Percentiles rank a stretch among this genome's conserved stretches.
Conservation (phyloP, 805 yeast genomes). For the Ogataea paradorogensis region DNA sequence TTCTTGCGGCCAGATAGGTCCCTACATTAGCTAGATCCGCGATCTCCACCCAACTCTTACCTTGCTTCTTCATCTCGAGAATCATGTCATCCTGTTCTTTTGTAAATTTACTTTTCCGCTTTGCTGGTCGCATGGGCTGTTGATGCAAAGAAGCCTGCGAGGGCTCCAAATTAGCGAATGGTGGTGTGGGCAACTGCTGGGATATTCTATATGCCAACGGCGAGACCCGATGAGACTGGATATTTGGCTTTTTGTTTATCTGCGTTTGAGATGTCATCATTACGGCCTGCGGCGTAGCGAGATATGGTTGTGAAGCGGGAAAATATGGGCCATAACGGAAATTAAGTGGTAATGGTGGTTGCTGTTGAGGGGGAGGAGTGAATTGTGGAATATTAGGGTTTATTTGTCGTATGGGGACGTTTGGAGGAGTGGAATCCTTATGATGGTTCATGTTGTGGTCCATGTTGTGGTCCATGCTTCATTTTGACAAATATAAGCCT, state of each 20-base stretch:
- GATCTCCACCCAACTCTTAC: conserved; percentile 71
- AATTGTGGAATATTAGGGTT: neutral
- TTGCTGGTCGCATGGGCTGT: conserved; percentile 43
- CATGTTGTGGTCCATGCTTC: neutral
- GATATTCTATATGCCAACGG: conserved; percentile 26
- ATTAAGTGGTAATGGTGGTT: conserved; percentile 9
- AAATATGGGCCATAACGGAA: neutral
- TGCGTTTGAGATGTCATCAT: neutral
- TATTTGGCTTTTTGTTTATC: neutral
- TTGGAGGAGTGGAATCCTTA: neutral
- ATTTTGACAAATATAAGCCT: neutral
- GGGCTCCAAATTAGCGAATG: conserved; percentile 26
- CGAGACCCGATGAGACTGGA: conserved; percentile 20
- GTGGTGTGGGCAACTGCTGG: conserved; percentile 28
- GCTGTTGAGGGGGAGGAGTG: neutral
- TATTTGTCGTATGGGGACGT: neutral
- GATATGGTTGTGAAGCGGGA: neutral
- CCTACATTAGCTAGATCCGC: conserved; percentile 64
- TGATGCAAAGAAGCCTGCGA: conserved; percentile 19
- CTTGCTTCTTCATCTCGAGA: conserved; percentile 55
- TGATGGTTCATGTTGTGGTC: neutral
- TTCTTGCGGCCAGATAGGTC: conserved; percentile 68
- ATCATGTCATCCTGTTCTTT: conserved; percentile 66
- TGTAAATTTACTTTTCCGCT: conserved; percentile 66
- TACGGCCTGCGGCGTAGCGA: neutral